phyloP scores from a whole-genome alignment of 1,139 yeast genomes.

The Candida sp. region DNA sequence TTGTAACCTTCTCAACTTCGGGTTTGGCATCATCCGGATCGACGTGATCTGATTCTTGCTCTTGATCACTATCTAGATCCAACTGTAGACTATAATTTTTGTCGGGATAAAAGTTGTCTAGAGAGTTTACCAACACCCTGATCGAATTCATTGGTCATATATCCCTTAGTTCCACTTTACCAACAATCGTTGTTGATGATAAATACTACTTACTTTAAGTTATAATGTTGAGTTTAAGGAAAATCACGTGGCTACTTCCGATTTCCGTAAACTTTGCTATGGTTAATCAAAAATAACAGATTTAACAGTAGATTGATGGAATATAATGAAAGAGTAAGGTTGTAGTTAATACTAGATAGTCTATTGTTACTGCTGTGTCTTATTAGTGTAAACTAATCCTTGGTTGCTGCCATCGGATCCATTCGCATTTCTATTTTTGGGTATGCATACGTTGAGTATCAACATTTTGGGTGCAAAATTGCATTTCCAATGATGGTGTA shows the following conservation, averaged over 20 bases:
- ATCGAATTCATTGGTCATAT: conserved; percentile 31
- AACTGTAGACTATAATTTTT: conserved; percentile 4
- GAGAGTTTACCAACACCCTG: conserved; percentile 32
- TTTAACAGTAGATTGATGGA: too few species aligned
- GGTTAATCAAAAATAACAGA: too few species aligned
- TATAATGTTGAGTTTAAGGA: not conserved
- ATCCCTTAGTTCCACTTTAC: not conserved
- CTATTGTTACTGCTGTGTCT: too few species aligned
- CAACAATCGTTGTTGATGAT: not conserved
- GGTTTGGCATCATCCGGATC: not conserved
- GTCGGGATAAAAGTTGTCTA: conserved; percentile 31
- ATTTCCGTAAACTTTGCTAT: not conserved
- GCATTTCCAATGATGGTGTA: too few species aligned
- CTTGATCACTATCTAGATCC: conserved; percentile 1
- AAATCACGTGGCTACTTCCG: not conserved
- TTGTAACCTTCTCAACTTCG: not conserved
- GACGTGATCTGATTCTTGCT: conserved; percentile 2
- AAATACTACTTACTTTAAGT: not conserved
- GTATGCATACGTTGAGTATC: too few species aligned
- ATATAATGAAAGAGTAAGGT: too few species aligned
- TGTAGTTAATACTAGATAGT: too few species aligned
- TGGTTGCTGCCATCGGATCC: too few species aligned
- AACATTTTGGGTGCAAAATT: too few species aligned
- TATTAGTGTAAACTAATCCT: too few species aligned
- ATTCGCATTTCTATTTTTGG: too few species aligned